Percentiles rank a stretch among this genome's conserved stretches.
Conservation (phyloP, 306 rosid species). For the Citrullus amarus region DNA sequence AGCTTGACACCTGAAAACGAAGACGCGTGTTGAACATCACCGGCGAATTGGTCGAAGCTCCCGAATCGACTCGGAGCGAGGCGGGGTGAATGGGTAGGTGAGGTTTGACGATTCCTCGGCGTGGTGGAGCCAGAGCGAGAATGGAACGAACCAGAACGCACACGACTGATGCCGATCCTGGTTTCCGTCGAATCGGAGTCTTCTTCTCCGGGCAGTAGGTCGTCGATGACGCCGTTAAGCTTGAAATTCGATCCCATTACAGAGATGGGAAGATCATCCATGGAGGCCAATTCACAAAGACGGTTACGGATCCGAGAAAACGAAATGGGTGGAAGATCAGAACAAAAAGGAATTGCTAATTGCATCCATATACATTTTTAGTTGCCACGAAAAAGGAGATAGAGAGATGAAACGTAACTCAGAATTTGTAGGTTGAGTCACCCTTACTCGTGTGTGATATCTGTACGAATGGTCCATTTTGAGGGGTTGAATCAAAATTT, state of each 20-base stretch:
- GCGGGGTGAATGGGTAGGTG: constrained; percentile 49
- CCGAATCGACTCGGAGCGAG: constrained; percentile 48
- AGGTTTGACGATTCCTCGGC: constrained; percentile 37
- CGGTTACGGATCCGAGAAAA: constrained; percentile 10
- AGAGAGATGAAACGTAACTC: too few relatives aligned
- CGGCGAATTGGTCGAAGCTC: constrained; percentile 24
- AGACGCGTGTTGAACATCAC: constrained; percentile 12
- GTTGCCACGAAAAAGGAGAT: too few relatives aligned
- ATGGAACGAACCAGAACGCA: constrained; percentile 29
- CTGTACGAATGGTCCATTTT: too few relatives aligned
- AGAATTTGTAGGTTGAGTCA: too few relatives aligned
- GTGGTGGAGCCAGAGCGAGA: constrained; percentile 24
- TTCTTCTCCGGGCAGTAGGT: not conserved
- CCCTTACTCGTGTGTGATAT: too few relatives aligned
- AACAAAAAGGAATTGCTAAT: not conserved
- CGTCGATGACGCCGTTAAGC: not conserved
- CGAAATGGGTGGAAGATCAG: not conserved
- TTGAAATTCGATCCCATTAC: not conserved
- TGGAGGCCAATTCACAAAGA: constrained; percentile 17
- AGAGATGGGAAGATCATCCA: constrained; percentile 7
- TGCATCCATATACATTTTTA: not conserved
- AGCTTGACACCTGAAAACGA: constrained; percentile 10
- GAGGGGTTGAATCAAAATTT: too few relatives aligned
- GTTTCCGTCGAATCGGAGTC: not conserved
- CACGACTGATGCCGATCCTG: not conserved